Conservation (phyloP, 164 flowering plant genomes). For the Akebia trifoliata region DNA sequence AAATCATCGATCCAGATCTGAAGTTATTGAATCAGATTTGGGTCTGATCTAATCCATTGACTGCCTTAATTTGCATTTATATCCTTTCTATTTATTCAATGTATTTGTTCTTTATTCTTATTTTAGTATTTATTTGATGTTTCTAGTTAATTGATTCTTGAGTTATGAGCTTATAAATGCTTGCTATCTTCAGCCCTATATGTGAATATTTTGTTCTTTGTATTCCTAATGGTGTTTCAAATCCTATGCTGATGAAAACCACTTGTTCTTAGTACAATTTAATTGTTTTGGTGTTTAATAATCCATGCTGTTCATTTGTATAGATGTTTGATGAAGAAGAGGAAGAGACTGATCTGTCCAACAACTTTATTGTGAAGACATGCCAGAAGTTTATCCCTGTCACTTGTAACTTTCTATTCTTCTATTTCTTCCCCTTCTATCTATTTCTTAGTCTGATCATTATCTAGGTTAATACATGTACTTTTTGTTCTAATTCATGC, state of each 20-base stretch:
- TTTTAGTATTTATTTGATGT: background rate
- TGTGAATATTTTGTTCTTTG: background rate
- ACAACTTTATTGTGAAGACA: slow-evolving; percentile 85
- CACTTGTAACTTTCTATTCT: slow-evolving; percentile 44
- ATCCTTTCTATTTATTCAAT: background rate
- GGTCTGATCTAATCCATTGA: too few species aligned
- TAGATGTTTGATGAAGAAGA: slow-evolving; percentile 75
- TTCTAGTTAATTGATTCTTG: background rate
- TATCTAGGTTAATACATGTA: background rate
- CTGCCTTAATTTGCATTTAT: too few species aligned
- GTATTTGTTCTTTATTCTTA: background rate
- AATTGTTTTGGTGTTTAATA: background rate
- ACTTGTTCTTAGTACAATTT: background rate
- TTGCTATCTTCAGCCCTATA: background rate
- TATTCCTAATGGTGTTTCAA: background rate
- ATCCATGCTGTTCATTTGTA: slow-evolving; percentile 7
- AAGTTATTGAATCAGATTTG: too few species aligned
- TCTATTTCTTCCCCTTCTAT: background rate
- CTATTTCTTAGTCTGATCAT: background rate
- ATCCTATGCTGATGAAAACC: background rate
- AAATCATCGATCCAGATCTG: too few species aligned
- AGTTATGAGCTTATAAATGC: background rate
- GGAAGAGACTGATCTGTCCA: slow-evolving; percentile 75
- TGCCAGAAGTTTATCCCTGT: slow-evolving; percentile 92
- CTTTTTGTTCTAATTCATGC: background rate